Evolutionary conservation across 257 asterid genomes (phyloP), one percentile per base, ranked within the genome.

Genomic region (Datura wrightii): DNA sequence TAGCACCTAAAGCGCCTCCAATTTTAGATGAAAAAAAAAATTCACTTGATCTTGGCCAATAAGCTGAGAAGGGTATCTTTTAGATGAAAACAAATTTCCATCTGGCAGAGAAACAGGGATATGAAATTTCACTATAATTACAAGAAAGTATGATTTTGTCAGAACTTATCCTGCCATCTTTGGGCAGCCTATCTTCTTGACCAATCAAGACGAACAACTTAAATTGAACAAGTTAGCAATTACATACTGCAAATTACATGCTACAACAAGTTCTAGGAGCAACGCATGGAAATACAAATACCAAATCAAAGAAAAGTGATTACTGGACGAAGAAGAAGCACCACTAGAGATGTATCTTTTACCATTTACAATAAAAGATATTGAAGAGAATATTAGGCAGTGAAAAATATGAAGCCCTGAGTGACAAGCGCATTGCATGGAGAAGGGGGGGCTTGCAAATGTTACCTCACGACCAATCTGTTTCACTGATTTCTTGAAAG

Each of bases 391-490:
- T 1, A 24, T 19, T 8, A 19, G 69, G 69, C 39, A 60, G 37
- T 60, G 15, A 11, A 15, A 11, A 54, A 54, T 15, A 54, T 54
- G 59, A 54, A 54, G 59, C n/a, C 4, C 2, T 9, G 19, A 13
- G 37, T 19, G 31, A 46, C 79, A 79, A 41, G 79, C 19, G 14
- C 60, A 10, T 66, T 14, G 79, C 84, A 84, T 37, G 42, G 74
- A 10, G 83, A 58, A 37, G 83, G 3, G 50, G 15, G 37, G 59
- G 78, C 14, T 34, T 55, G 66, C 52, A 4, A 62, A 69, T 48
- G 69, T 86, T 85, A 94, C 99, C 94, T 96, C 99, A 5, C 96
- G 94, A 74, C 87, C 48, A 69, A 96, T 94, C 84, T 94, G 99
- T 86, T 89, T 94, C 82, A 93, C 94, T 10, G 99, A 96, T 86